phyloP scores from a whole-genome alignment of 108 stramenopile species.

The Cyclotella sp. region DNA sequence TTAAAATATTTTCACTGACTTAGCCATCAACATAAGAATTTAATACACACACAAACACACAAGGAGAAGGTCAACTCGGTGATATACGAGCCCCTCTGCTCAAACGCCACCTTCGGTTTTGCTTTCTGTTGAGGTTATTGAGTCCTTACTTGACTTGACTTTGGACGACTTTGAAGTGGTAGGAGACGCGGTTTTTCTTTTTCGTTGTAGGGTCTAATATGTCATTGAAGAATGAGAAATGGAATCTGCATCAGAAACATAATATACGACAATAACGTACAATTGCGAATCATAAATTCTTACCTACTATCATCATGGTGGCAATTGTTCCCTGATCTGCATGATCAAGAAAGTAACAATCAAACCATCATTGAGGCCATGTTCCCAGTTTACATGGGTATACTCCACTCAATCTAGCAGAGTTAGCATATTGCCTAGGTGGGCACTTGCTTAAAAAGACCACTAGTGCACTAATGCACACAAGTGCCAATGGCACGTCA shows the following conservation, averaged over 20 bases:
- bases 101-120: neutral
- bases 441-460: too few species aligned
- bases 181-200: neutral
- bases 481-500: constrained; percentile 43
- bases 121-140: neutral
- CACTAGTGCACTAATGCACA: too few species aligned
- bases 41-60: neutral
- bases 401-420: too few species aligned
- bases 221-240: neutral
- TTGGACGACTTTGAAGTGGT: neutral
- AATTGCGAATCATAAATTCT: neutral
- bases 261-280: neutral
- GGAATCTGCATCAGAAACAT: neutral
- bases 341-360: neutral
- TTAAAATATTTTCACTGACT: neutral
- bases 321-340: neutral
- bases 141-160: neutral
- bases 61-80: neutral
- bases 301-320: neutral
- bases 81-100: neutral
- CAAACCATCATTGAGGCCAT: too few species aligned
- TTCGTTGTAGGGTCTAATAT: neutral
- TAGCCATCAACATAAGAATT: neutral
- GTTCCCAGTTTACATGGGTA: too few species aligned
- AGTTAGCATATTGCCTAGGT: too few species aligned